phyloP scores from a whole-genome alignment of 306 rosid genomes.

The Sechiopsis laciniata region DNA sequence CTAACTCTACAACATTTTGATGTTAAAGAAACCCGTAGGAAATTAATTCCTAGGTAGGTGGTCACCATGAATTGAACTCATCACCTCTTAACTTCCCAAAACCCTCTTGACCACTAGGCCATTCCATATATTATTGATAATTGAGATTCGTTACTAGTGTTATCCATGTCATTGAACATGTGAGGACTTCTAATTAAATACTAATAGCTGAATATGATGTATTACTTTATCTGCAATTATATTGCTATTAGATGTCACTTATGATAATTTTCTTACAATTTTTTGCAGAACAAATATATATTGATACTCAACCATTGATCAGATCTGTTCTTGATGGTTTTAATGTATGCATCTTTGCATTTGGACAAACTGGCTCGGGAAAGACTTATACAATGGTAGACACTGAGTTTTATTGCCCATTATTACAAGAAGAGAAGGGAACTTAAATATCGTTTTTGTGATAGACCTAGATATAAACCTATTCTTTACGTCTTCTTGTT shows the following conservation, averaged over 20 bases:
- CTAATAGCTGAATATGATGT: background rate
- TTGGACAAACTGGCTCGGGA: slow-evolving; percentile 98
- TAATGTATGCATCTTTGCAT: slow-evolving; percentile 91
- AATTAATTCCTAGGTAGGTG: too few species aligned
- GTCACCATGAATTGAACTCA: too few species aligned
- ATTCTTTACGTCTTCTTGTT: background rate
- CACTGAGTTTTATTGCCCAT: background rate
- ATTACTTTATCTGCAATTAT: background rate
- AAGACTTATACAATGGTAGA: slow-evolving; percentile 96
- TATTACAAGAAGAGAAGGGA: background rate
- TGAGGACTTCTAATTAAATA: background rate
- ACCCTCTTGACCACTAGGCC: too few species aligned
- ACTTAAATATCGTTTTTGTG: background rate
- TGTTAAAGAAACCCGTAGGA: too few species aligned
- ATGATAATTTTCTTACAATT: slow-evolving; percentile 22
- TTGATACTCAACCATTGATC: slow-evolving; percentile 67
- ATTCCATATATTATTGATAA: background rate
- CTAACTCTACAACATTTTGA: too few species aligned
- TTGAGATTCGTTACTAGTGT: slow-evolving; percentile 35
- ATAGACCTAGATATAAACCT: background rate
- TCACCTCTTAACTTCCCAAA: too few species aligned
- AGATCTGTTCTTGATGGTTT: slow-evolving; percentile 86
- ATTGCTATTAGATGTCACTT: slow-evolving; percentile 24
- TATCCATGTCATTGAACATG: slow-evolving; percentile 43
- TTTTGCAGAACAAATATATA: slow-evolving; percentile 84